Evolutionary conservation across 805 yeast species (phyloP), one percentile per base, ranked within the genome.

Genomic region (Zygotorulaspora florentina): DNA sequence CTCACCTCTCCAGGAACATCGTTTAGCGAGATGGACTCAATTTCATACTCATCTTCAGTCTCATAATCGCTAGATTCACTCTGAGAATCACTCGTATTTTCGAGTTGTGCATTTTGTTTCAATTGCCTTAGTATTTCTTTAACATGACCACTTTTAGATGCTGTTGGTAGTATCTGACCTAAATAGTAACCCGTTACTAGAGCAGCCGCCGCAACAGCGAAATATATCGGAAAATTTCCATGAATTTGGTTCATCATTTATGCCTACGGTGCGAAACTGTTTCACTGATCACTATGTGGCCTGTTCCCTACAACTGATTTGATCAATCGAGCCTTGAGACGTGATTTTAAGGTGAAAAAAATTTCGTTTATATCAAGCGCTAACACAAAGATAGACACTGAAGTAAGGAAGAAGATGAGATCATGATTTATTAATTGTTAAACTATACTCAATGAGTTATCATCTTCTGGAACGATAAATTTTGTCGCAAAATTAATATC

Each of bases 1-100:
- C 85, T 71, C 10, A 84, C 87, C 62, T 85, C 93, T 0, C 93
- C 95, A 0, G 85, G 85, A 2, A 85, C 67, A 13, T 76, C 80
- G 55, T 84, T 84, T 52, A 86, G 66, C 1, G 77, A 66, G 0
- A 70, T 65, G 0, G 88, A 81, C 52, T 85, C 78, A 39, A 84
- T 72, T 43, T 80, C 85, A 26, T 75, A 62, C 23, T 75, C 81
- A 3, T 65, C 66, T 9, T 62, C 66, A 2, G 56, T 66, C 17
- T 51, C 57, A 3, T 59, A 66, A 8, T 58, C 65, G 6, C 58
- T 63, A 3, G 58, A 62, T 20, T 56, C 58, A 16, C 46, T 49
- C 8, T 46, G 48, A 4, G 35, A 50, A 10, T 26, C 37, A 15
- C 34, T 43, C 13, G 13, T 33, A 8, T 28, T 13, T 26, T 48